These are phyloP conservation scores for Nitzschia palea DNA, from an alignment of 108 stramenopile genomes.

Conservation along the genomic window DNA sequence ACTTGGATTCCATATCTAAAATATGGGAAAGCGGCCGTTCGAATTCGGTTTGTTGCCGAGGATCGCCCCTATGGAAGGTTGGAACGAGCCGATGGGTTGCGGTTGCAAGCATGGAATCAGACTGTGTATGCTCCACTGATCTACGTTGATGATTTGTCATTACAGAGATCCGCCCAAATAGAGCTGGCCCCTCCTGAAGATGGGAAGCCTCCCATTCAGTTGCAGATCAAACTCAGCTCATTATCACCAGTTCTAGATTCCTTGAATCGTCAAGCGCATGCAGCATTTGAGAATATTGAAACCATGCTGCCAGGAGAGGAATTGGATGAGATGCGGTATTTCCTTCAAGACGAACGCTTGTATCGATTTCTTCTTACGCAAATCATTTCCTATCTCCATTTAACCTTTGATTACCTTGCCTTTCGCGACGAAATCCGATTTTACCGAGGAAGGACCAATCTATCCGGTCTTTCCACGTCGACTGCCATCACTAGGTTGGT, in stretches of 20 bases:
- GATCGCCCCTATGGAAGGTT: constrained; percentile 28
- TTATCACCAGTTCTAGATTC: constrained; percentile 41
- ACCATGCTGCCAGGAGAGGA: constrained; percentile 17
- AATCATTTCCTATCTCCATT: constrained; percentile 43
- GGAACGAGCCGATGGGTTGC: constrained; percentile 32
- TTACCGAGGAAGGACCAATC: constrained; percentile 36
- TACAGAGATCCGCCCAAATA: constrained; percentile 32
- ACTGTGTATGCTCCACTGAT: constrained; percentile 34
- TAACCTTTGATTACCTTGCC: constrained; percentile 47
- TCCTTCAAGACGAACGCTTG: constrained; percentile 41
- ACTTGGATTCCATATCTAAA: constrained; percentile 43
- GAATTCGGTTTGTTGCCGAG: constrained; percentile 48
- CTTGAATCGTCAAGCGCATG: constrained; percentile 33
- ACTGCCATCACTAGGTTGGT: constrained; percentile 29
- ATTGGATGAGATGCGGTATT: constrained; percentile 53
- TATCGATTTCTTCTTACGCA: constrained; percentile 51
- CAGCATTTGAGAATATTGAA: constrained; percentile 23
- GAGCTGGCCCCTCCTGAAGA: constrained; percentile 45
- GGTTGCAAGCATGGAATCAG: constrained; percentile 26
- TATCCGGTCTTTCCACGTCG: constrained; percentile 46
- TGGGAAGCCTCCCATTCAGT: constrained; percentile 37
- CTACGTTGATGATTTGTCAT: constrained; percentile 45
- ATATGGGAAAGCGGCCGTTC: constrained; percentile 34
- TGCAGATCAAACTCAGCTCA: constrained; percentile 31
- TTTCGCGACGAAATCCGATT: constrained; percentile 56